Base-by-base conservation (phyloP, 1,284 basidiomycete species). In the Puccinia horiana region DNA sequence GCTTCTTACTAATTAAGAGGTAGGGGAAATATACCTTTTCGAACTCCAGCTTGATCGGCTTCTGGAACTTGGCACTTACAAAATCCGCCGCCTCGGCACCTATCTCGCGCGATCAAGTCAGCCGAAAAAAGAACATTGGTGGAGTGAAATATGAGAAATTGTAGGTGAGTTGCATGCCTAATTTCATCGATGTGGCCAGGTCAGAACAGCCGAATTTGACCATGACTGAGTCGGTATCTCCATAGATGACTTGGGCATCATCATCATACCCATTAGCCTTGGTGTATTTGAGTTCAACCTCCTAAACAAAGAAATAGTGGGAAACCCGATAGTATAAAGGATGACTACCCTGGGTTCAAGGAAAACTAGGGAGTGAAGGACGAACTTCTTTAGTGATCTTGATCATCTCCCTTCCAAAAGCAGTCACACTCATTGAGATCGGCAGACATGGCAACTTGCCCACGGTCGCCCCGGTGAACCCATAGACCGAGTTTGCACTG, bases 11-110 rank as follows among this genome's bases (percentile, higher is more conserved):
- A 87, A 98, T 98, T 56, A 98, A 91, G 76, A 98, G 88, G 86
- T 98, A 98, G 2, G 95, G 95, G 87, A 93, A 98, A 88, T 98
- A 98, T 0, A 98, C 95, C 87, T 98, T 98, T 87, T 98, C 95
- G 88, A 98, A 98, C 87, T 98, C 96, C 26, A 98, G 91, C 86
- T 97, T 98, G 89, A 98, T 98, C 0, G 96, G 95, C 85, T 93
- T 93, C 85, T 95, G 89, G 87, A 98, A 98, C 86, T 95, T 94
- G 54, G 89, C 87, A 0, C 95, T 95, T 8, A 99, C 96, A n/a
- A 94, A 90, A 42, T 93, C 92, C 0, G 97, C 97, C 0, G 97
- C 97, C 88, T 98, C 94, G 40, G 92, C 92, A 52, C 96, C 96
- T 95, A 84, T 47, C 67, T 44, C 77, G 35, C 26, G 5, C n/a